These are phyloP conservation scores for Hypoxylon sp. DNA, from an alignment of 2,329 filamentous ascomycete species.

Conservation along the genomic window DNA sequence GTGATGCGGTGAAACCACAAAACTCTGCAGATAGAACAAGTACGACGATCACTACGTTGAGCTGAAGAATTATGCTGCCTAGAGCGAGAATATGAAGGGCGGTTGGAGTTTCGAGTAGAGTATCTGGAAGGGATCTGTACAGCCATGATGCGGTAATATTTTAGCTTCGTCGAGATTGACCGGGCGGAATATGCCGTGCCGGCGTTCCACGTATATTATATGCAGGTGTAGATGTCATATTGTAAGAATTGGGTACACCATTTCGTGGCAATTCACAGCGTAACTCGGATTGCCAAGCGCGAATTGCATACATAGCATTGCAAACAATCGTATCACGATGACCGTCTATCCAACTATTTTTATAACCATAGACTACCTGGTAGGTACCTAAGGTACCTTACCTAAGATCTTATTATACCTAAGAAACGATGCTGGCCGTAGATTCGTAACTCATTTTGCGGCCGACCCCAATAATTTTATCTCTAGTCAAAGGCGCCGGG, in stretches of 20 bases:
- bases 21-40: not conserved
- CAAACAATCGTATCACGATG: not conserved
- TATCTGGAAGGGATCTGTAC: not conserved
- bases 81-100: not conserved
- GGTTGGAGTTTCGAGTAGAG: not conserved
- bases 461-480: not conserved
- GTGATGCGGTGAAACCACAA: not conserved
- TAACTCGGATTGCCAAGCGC: not conserved
- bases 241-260: too few species aligned
- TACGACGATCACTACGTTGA: slow-evolving; percentile 4
- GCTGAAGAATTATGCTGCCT: slow-evolving; percentile 1
- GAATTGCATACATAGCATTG: not conserved
- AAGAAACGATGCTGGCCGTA: slow-evolving; percentile 5
- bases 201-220: not conserved
- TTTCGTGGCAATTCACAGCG: not conserved
- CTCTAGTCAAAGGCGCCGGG: not conserved
- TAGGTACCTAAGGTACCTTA: not conserved
- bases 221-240: not conserved
- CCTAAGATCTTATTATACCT: not conserved
- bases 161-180: not conserved
- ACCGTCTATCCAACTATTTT: not conserved
- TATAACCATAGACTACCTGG: not conserved
- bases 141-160: slow-evolving; percentile 13
- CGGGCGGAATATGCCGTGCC: not conserved
- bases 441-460: slow-evolving; percentile 12